Evolutionary conservation across 2,329 filamentous ascomycete species (phyloP).

Genomic region (Scytalidium lignicola): DNA sequence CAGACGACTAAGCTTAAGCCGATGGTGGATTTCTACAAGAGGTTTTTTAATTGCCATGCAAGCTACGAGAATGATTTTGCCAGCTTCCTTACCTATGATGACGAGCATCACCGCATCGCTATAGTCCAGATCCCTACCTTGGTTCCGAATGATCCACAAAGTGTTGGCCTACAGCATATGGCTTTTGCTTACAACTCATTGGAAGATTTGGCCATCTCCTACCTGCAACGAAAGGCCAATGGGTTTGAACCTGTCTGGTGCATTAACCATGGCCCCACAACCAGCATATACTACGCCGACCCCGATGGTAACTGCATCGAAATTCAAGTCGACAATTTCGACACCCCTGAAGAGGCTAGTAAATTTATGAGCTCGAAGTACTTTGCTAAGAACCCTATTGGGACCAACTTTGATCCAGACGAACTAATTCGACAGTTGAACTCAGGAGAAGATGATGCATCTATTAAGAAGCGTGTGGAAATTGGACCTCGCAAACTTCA

Average conservation of each 20-base stretch:
- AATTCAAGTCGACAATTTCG: conserved; percentile 40
- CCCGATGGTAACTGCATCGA: conserved; percentile 45
- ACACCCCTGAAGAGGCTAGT: conserved; percentile 30
- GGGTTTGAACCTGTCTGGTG: conserved; percentile 37
- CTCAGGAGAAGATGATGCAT: conserved; percentile 17
- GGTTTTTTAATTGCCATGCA: conserved; percentile 30
- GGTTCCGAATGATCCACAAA: conserved; percentile 11
- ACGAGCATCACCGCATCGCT: conserved; percentile 43
- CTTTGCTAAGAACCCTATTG: conserved; percentile 38
- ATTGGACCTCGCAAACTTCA: conserved; percentile 1
- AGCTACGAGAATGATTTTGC: conserved; percentile 22
- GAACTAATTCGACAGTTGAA: conserved; percentile 29
- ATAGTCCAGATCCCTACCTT: conserved; percentile 27
- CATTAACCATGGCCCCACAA: conserved; percentile 43
- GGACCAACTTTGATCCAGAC: conserved; percentile 39
- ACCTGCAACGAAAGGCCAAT: conserved; percentile 29
- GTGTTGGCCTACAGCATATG: conserved; percentile 35
- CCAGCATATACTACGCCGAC: conserved; percentile 43
- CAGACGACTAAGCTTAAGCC: conserved; percentile 21
- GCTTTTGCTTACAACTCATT: conserved; percentile 36
- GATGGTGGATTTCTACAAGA: conserved; percentile 33
- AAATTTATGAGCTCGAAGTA: conserved; percentile 33
- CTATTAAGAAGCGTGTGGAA: conserved; percentile 8
- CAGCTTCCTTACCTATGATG: conserved; percentile 39
- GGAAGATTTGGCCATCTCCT: conserved; percentile 30